These are phyloP conservation scores for Aspergillus neoniger DNA, from an alignment of 2,329 filamentous ascomycete species.

Conservation along the genomic window DNA sequence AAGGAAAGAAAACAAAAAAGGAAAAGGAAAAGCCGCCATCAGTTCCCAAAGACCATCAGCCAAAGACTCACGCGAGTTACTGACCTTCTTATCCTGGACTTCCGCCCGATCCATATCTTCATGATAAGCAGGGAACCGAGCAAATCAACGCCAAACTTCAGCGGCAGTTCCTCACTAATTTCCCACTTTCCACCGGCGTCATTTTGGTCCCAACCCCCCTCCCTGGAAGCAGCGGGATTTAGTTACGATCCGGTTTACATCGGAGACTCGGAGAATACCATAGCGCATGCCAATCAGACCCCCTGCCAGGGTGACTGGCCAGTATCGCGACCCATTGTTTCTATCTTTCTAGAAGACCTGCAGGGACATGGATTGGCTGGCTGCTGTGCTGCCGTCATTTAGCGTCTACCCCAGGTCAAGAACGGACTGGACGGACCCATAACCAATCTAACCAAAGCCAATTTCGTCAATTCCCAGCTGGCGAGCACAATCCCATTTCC, in stretches of 20 bases:
- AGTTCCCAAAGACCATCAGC: not conserved
- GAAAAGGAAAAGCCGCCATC: not conserved
- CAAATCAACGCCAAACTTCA: slow-evolving; percentile 17
- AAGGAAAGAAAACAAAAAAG: not conserved
- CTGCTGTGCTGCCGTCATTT: slow-evolving; percentile 13
- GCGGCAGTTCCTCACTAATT: slow-evolving; percentile 14
- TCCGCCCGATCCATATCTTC: slow-evolving; percentile 14
- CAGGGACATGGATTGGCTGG: slow-evolving; percentile 19
- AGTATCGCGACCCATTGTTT: slow-evolving; percentile 16
- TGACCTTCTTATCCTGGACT: slow-evolving; percentile 15
- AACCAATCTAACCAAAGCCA: slow-evolving; percentile 13
- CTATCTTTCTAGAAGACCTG: slow-evolving; percentile 24
- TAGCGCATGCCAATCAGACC: slow-evolving; percentile 20
- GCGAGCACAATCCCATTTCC: slow-evolving; percentile 20
- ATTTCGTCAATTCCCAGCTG: slow-evolving; percentile 19
- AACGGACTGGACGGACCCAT: slow-evolving; percentile 11
- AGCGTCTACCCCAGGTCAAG: slow-evolving; percentile 34
- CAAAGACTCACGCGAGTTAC: not conserved
- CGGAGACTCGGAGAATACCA: slow-evolving; percentile 16
- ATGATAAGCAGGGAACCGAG: slow-evolving; percentile 17
- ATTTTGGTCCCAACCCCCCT: slow-evolving; percentile 17
- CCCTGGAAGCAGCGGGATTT: slow-evolving; percentile 13
- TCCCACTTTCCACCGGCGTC: slow-evolving; percentile 15
- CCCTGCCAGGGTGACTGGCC: slow-evolving; percentile 16
- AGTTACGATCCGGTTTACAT: slow-evolving; percentile 20